Conservation (phyloP, 2,329 filamentous ascomycete genomes). For the Ophiostoma novo-ulmi region DNA sequence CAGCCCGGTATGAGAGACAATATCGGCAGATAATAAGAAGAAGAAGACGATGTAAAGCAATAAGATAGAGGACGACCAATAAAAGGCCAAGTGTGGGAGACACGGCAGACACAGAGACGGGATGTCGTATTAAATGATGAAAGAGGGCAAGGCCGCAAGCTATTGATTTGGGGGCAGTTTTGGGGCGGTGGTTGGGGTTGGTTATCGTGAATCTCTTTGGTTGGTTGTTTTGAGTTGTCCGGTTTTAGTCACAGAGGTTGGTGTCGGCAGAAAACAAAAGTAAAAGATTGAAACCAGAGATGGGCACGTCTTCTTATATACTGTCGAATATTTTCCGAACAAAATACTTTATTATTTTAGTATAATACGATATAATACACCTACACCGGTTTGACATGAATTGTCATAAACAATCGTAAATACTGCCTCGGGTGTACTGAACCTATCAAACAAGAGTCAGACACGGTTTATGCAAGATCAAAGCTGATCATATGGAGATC, state of each 20-base stretch:
- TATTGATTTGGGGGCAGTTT: not conserved
- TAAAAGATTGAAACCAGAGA: not conserved
- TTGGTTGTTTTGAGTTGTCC: not conserved
- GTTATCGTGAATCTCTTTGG: not conserved
- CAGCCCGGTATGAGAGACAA: not conserved
- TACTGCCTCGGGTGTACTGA: not conserved
- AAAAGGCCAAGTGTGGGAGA: not conserved
- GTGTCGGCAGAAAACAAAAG: not conserved
- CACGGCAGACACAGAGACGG: not conserved
- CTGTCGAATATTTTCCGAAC: not conserved
- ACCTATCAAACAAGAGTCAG: not conserved
- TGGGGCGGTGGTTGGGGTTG: not conserved
- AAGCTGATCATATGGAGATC: conserved; percentile 9
- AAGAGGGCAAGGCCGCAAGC: not conserved
- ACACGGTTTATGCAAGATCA: conserved; percentile 11
- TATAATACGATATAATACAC: too few relatives aligned
- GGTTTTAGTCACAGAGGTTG: not conserved
- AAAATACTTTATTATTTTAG: not conserved
- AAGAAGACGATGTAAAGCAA: not conserved
- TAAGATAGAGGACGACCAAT: not conserved
- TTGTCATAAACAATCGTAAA: not conserved
- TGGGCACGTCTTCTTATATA: not conserved
- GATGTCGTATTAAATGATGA: not conserved
- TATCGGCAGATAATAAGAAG: not conserved
- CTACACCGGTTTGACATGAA: not conserved